These are phyloP conservation scores for Castanopsis chinensis DNA, from an alignment of 306 rosid genomes.

Conservation along the genomic window DNA sequence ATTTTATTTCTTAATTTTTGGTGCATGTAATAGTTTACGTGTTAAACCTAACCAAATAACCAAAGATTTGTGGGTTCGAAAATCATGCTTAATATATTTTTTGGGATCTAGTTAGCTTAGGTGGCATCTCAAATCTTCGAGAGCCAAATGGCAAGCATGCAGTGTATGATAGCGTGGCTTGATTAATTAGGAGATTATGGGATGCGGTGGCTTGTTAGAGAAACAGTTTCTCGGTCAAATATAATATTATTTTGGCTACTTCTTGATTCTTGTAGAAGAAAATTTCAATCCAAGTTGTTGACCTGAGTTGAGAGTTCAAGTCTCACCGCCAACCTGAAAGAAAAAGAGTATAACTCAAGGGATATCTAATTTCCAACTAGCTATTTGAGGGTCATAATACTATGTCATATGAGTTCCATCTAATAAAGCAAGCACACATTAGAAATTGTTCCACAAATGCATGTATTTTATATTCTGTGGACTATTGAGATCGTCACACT, in stretches of 20 bases:
- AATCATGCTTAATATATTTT: constrained; percentile 5
- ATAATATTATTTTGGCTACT: no score
- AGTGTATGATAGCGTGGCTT: constrained; percentile 10
- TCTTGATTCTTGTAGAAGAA: background rate
- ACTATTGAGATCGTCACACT: no score
- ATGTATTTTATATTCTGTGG: no score
- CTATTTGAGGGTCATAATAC: background rate
- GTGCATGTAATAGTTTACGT: constrained; percentile 5
- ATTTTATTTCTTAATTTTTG: background rate
- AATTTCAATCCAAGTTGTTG: background rate
- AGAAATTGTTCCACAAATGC: no score
- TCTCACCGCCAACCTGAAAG: background rate
- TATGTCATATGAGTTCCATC: no score
- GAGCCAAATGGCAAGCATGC: constrained; percentile 44
- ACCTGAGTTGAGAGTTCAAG: background rate
- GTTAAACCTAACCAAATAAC: constrained; percentile 23
- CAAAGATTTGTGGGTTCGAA: constrained; percentile 6
- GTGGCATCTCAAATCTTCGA: constrained; percentile 13
- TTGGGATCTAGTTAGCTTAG: constrained; percentile 3
- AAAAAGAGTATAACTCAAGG: background rate
- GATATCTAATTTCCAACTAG: background rate
- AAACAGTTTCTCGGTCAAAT: no score
- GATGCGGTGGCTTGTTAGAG: background rate
- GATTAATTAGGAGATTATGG: background rate
- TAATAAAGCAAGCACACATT: no score